phyloP scores from a whole-genome alignment of 164 flowering plant genomes.

The Taxillus chinensis region DNA sequence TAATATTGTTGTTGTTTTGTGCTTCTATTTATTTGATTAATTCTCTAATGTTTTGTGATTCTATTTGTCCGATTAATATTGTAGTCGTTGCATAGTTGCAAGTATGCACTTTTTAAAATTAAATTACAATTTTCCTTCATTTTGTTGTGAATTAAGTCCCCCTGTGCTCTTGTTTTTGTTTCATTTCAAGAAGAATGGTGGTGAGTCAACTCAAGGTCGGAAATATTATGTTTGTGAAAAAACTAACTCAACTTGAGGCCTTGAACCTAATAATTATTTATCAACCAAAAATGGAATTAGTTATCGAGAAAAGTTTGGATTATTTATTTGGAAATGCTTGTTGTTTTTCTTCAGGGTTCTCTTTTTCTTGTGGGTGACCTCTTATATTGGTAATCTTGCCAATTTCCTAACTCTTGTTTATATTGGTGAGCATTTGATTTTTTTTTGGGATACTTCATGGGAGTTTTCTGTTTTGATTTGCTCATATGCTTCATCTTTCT shows the following conservation, averaged over 20 bases:
- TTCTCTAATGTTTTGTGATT: too few relatives aligned
- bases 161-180: background rate
- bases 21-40: too few relatives aligned
- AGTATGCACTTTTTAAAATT: too few relatives aligned
- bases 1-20: too few relatives aligned
- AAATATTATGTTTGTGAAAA: too few relatives aligned
- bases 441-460: background rate
- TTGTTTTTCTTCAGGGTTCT: constrained; percentile 41
- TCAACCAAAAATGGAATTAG: too few relatives aligned
- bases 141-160: background rate
- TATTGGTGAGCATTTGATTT: constrained; percentile 46
- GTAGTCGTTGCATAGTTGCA: too few relatives aligned
- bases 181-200: background rate
- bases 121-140: background rate
- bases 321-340: background rate
- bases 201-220: too few relatives aligned
- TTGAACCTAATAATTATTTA: too few relatives aligned
- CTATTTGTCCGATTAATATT: too few relatives aligned
- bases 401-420: constrained; percentile 68
- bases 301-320: background rate
- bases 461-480: background rate
- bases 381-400: constrained; percentile 64
- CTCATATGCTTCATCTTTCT: background rate
- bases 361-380: constrained; percentile 41
- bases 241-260: too few relatives aligned